Evolutionary conservation across 2,329 filamentous ascomycete species (phyloP).

Genomic region (Celoporthe dispersa): DNA sequence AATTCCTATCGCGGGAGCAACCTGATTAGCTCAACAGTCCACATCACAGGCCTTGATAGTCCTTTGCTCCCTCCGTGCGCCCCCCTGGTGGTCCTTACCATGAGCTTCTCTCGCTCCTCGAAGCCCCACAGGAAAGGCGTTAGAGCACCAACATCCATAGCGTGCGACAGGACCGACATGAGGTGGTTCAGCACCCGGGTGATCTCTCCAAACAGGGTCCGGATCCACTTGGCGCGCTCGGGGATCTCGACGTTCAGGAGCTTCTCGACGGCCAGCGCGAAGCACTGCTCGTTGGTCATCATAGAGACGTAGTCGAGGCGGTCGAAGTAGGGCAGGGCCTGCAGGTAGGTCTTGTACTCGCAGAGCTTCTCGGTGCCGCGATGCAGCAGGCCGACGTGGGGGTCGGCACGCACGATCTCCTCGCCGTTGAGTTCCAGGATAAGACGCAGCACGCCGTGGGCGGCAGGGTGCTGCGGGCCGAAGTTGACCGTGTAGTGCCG

Average conservation of each 20-base stretch:
- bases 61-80: too few species aligned
- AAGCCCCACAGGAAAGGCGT: slow-evolving; percentile 99
- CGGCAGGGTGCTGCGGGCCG: slow-evolving; percentile 96
- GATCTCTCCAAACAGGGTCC: slow-evolving; percentile 93
- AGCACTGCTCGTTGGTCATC: slow-evolving; percentile 99
- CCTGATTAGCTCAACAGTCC: slow-evolving; percentile 14
- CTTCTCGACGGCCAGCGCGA: slow-evolving; percentile 94
- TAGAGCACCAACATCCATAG: slow-evolving; percentile 97
- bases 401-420: slow-evolving; percentile 94
- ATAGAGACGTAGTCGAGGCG: slow-evolving; percentile 98
- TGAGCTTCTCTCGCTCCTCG: slow-evolving; percentile 99
- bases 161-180: slow-evolving; percentile 96
- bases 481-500: slow-evolving; percentile 99
- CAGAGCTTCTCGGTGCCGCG: slow-evolving; percentile 99
- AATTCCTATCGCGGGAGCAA: slow-evolving; percentile 72
- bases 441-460: slow-evolving; percentile 95
- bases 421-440: slow-evolving; percentile 98
- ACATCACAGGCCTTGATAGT: neutral
- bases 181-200: slow-evolving; percentile 95
- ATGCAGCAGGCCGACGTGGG: slow-evolving; percentile 94
- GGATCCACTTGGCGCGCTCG: slow-evolving; percentile 93
- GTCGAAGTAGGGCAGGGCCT: slow-evolving; percentile 98
- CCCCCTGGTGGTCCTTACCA: slow-evolving; percentile 66
- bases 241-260: slow-evolving; percentile 96
- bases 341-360: slow-evolving; percentile 99